Evolutionary conservation across 2,329 filamentous ascomycete genomes (phyloP).

Genomic region (Botrytis elliptica): DNA sequence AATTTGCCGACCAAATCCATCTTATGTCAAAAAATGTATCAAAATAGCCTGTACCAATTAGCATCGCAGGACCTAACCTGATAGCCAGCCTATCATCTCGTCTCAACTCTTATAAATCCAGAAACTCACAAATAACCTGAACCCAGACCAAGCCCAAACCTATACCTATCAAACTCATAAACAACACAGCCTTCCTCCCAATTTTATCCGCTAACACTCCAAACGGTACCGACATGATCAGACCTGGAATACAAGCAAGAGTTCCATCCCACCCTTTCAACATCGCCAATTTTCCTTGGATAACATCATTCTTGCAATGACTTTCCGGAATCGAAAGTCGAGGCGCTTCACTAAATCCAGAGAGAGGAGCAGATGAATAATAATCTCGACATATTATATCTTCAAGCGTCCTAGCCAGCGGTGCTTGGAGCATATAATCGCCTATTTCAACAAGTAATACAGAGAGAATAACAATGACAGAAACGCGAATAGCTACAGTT

Average conservation of each 20-base stretch:
- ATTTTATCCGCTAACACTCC: slow-evolving; percentile 26
- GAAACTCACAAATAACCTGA: slow-evolving; percentile 24
- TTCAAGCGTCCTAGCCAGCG: slow-evolving; percentile 52
- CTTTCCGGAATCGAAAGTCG: slow-evolving; percentile 41
- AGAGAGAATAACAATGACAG: slow-evolving; percentile 2
- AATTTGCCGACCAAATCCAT: slow-evolving; percentile 37
- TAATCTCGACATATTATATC: slow-evolving; percentile 51
- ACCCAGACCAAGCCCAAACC: slow-evolving; percentile 13
- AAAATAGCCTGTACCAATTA: slow-evolving; percentile 15
- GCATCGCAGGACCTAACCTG: neutral
- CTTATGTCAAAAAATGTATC: slow-evolving; percentile 27
- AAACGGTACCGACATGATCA: slow-evolving; percentile 26
- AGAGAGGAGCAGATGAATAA: slow-evolving; percentile 44
- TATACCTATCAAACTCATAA: slow-evolving; percentile 21
- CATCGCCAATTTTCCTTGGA: slow-evolving; percentile 54
- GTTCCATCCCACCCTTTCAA: slow-evolving; percentile 49
- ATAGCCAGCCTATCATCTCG: neutral
- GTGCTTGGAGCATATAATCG: slow-evolving; percentile 42
- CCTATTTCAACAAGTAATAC: slow-evolving; percentile 45
- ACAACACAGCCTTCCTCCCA: slow-evolving; percentile 24
- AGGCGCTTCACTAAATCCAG: slow-evolving; percentile 2
- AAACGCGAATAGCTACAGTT: slow-evolving; percentile 4
- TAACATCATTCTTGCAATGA: slow-evolving; percentile 49
- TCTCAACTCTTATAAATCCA: neutral
- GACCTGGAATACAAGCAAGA: slow-evolving; percentile 49